These are phyloP conservation scores for Diplodia seriata DNA, from an alignment of 2,329 filamentous ascomycete genomes.

Conservation along the genomic window DNA sequence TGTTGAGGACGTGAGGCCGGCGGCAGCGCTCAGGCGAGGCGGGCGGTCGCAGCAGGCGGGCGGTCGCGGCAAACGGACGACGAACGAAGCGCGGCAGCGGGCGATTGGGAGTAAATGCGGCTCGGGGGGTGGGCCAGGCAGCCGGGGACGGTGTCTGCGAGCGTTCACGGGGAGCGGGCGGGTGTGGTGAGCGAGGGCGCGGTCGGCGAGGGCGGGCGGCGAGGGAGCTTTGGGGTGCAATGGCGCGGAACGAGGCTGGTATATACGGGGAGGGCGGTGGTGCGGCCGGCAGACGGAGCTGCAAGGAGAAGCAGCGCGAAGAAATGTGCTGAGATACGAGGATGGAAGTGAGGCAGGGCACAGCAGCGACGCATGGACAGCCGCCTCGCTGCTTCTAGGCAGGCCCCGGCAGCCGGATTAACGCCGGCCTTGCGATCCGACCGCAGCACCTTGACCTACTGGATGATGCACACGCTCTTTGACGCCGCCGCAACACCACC, in stretches of 20 bases:
- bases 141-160: slow-evolving; percentile 19
- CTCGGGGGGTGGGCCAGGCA: slow-evolving; percentile 15
- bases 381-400: background rate
- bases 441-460: slow-evolving; percentile 19
- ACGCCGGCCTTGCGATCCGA: slow-evolving; percentile 4
- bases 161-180: slow-evolving; percentile 20
- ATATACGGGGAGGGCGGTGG: slow-evolving; percentile 26
- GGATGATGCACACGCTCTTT: slow-evolving; percentile 30
- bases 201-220: slow-evolving; percentile 28
- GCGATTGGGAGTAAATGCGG: slow-evolving; percentile 7
- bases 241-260: slow-evolving; percentile 23
- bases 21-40: slow-evolving; percentile 17
- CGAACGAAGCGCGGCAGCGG: background rate
- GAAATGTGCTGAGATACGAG: slow-evolving; percentile 31
- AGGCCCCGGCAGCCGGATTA: background rate
- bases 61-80: background rate
- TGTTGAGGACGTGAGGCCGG: slow-evolving; percentile 17
- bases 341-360: slow-evolving; percentile 30
- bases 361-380: slow-evolving; percentile 20
- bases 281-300: slow-evolving; percentile 23
- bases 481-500: slow-evolving; percentile 21
- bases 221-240: slow-evolving; percentile 20
- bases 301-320: slow-evolving; percentile 30
- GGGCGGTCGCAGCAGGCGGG: slow-evolving; percentile 4
- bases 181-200: slow-evolving; percentile 21